Evolutionary conservation across 148 eudicot genomes (phyloP).

Genomic region (Heliamphora exappendiculata): DNA sequence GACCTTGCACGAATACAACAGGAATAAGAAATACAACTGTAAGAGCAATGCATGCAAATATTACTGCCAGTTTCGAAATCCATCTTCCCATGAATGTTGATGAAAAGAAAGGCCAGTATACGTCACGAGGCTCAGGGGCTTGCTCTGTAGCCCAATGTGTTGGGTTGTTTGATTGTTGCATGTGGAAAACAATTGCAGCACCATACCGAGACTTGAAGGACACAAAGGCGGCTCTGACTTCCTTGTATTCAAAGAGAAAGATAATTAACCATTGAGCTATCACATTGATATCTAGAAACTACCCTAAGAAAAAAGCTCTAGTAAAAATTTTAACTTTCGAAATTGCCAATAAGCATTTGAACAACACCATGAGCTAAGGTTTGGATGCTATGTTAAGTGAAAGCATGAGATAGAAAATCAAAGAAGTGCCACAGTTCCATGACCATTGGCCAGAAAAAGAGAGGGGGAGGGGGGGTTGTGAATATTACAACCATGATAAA

Average conservation of each 20-base stretch:
- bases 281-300: not conserved
- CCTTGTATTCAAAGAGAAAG: conserved; percentile 29
- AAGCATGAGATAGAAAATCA: not conserved
- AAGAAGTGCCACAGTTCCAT: not conserved
- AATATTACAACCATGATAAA: not conserved
- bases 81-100: conserved; percentile 59
- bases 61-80: conserved; percentile 46
- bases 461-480: not conserved
- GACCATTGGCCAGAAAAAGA: too few species aligned
- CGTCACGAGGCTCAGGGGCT: conserved; percentile 84
- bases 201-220: conserved; percentile 71
- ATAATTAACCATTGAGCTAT: conserved; percentile 16
- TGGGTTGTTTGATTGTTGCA: conserved; percentile 61
- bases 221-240: conserved; percentile 79
- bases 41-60: conserved; percentile 43
- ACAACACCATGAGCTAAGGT: not conserved
- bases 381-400: not conserved
- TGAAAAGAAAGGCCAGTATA: conserved; percentile 71
- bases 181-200: conserved; percentile 50
- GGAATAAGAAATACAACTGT: conserved; percentile 60
- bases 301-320: not conserved
- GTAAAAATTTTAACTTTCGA: conserved; percentile 9
- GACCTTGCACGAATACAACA: conserved; percentile 67
- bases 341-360: not conserved
- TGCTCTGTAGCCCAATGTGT: conserved; percentile 59